Conservation (phyloP, 495 filamentous ascomycete genomes). For the Daldinia childiae region DNA sequence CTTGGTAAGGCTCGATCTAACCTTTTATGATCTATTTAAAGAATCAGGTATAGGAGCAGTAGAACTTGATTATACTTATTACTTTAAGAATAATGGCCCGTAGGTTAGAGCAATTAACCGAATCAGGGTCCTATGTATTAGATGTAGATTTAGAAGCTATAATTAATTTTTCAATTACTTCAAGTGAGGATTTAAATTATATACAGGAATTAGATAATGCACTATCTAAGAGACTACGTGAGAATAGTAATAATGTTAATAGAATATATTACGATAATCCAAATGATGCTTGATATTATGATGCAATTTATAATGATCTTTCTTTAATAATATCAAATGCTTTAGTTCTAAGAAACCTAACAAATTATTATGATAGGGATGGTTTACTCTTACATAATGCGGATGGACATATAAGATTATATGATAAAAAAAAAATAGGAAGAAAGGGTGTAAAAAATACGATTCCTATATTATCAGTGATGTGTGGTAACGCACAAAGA, state of each 20-base stretch:
- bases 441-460: conserved; percentile 1
- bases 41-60: neutral
- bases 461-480: neutral
- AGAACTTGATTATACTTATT: neutral
- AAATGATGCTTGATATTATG: conserved; percentile 1
- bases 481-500: neutral
- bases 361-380: neutral
- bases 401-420: conserved; percentile 2
- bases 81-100: neutral
- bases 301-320: conserved; percentile 4
- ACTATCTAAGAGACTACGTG: conserved; percentile 3
- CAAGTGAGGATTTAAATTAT: neutral
- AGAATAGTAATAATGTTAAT: conserved; percentile 3
- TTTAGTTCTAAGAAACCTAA: neutral
- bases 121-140: conserved; percentile 2
- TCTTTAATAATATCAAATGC: neutral
- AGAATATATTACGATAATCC: conserved; percentile 2
- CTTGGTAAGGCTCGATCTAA: neutral
- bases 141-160: neutral
- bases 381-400: neutral
- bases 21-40: neutral
- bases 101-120: neutral
- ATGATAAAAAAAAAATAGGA: neutral
- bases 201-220: neutral
- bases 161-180: neutral